A percentile compares a stretch with the other conserved stretches of the same genome.
Evolutionary conservation across 176 grass and related monocot species (phyloP).

Genomic region (Aegilops longissima): DNA sequence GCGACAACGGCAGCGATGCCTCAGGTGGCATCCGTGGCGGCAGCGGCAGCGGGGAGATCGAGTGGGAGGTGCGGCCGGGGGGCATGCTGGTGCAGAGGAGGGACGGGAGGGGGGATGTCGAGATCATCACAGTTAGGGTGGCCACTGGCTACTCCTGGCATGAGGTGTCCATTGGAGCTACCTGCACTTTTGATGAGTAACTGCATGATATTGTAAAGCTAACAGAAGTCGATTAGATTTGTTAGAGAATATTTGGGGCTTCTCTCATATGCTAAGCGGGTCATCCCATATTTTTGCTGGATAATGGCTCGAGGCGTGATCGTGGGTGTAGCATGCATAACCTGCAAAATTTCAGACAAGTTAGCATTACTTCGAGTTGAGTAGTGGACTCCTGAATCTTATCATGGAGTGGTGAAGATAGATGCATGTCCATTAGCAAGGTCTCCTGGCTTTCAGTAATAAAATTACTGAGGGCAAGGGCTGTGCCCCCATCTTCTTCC

Average conservation of each 20-base stretch:
- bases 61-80: conserved; percentile 91
- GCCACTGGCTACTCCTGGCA: conserved; percentile 76
- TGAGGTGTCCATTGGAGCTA: conserved; percentile 76
- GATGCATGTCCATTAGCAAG: background rate
- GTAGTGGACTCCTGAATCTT: background rate
- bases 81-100: conserved; percentile 99
- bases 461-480: background rate
- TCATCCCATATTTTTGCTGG: background rate
- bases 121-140: conserved; percentile 73
- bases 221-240: background rate
- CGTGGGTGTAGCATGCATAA: conserved; percentile 20
- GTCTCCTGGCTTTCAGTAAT: conserved; percentile 14
- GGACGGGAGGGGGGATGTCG: conserved; percentile 47
- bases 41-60: conserved; percentile 46
- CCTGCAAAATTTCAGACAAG: conserved; percentile 9
- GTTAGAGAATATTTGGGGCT: background rate
- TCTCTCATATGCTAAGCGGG: background rate
- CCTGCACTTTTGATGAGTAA: conserved; percentile 77
- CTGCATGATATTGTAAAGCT: background rate
- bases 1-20: background rate
- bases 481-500: background rate
- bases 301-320: conserved; percentile 9
- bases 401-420: background rate
- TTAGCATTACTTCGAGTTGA: background rate
- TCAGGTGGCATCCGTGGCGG: background rate